Evolutionary conservation across 176 grass and related monocot genomes (phyloP), one percentile per base, ranked within the genome.

Genomic region (Canna indica): DNA sequence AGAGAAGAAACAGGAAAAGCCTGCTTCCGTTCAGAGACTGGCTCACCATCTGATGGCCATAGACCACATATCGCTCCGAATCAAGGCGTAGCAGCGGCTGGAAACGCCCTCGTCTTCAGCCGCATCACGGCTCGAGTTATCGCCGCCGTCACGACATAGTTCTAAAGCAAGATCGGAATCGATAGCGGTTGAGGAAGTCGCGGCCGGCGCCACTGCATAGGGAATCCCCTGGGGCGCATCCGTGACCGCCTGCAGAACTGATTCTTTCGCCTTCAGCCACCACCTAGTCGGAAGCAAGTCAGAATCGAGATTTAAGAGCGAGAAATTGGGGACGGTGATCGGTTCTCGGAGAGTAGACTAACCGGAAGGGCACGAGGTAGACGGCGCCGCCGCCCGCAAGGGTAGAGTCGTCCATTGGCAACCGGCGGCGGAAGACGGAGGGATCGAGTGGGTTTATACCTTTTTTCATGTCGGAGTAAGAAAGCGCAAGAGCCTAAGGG

Each of bases 321-420:
- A 54, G 8, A 26, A 14, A 14, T 29, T 5, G 24, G 26, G 68
- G 3, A 13, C 24, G 31, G 36, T 9, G 33, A 24, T 36, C 74
- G 41, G 36, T 36, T 25, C 44, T 5, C 3, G 73, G 16, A 7
- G 0, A 25, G 11, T 69, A 35, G 5, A 0, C 29, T 81, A 32
- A 95, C 87, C 87, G 54, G 54, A 76, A 86, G 18, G 63, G 91
- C 32, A 95, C 82, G 75, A 90, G 91, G 82, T 90, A 95, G 33
- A 85, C 79, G 66, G 84, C 77, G 75, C 58, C 82, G 12, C 27
- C 12, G 2, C 27, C 28, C 4, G 59, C 53, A 8, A 26, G 8
- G 53, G 25, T 6, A 7, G 4, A 33, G 11, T 33, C 59, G 62
- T 90, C 87, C 63, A 66, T 66, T 7, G 6, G 34, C 33, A n/a